Evolutionary conservation across 257 asterid genomes (phyloP).

Genomic region (Nicotiana paniculata): DNA sequence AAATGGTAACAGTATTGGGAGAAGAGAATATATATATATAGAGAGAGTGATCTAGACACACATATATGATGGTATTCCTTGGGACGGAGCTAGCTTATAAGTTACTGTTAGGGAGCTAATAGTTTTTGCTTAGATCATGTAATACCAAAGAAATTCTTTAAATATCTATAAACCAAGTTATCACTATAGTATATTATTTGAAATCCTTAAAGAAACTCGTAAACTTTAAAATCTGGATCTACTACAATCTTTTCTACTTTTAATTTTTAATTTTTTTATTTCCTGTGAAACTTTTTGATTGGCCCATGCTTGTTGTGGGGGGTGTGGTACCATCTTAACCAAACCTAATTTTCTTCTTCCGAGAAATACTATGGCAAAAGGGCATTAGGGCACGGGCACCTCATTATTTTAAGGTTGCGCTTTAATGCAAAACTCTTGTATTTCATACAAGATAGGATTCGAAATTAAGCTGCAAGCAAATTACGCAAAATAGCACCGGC

Average conservation of each 20-base stretch:
- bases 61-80: not conserved
- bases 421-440: too few relatives aligned
- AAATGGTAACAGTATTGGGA: constrained; percentile 11
- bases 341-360: constrained; percentile 17
- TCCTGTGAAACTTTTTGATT: not conserved
- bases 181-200: too few relatives aligned
- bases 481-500: too few relatives aligned
- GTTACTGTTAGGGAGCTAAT: too few relatives aligned
- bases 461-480: not conserved
- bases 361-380: not conserved
- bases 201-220: too few relatives aligned
- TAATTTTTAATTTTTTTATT: not conserved
- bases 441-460: not conserved
- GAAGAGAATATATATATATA: not conserved
- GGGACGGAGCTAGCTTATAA: too few relatives aligned
- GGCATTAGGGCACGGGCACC: not conserved
- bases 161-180: too few relatives aligned
- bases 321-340: not conserved
- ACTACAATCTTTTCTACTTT: too few relatives aligned
- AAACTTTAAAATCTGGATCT: too few relatives aligned
- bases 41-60: not conserved
- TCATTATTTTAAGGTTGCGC: not conserved
- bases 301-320: not conserved
- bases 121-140: too few relatives aligned
- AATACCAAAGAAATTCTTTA: too few relatives aligned